phyloP scores from a whole-genome alignment of 2,329 filamentous ascomycete genomes.

The Pleomassaria siparia region DNA sequence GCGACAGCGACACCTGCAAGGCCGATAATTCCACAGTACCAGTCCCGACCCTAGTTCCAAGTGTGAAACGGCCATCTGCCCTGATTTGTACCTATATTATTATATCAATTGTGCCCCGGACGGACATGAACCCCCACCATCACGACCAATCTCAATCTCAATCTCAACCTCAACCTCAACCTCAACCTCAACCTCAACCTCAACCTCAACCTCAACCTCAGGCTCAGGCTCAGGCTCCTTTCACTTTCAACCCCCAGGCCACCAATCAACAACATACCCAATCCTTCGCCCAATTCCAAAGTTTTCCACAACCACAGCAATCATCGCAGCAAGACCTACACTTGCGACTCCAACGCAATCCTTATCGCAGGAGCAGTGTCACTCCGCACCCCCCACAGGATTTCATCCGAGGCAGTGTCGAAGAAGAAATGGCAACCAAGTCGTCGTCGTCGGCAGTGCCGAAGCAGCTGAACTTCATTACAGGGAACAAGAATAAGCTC shows the following conservation, averaged over 20 bases:
- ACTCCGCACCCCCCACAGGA: constrained; percentile 2
- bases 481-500: constrained; percentile 93
- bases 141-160: too few species aligned
- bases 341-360: constrained; percentile 10
- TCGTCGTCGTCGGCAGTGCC: constrained; percentile 21
- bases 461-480: constrained; percentile 83
- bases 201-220: too few species aligned
- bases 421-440: constrained; percentile 12
- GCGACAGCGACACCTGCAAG: constrained; percentile 7
- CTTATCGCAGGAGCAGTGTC: constrained; percentile 6
- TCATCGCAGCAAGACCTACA: constrained; percentile 11
- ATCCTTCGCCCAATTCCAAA: constrained; percentile 6
- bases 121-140: constrained; percentile 1
- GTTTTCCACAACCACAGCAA: constrained; percentile 13
- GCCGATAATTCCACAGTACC: constrained; percentile 14
- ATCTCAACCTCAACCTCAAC: too few species aligned
- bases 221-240: too few species aligned
- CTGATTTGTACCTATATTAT: too few species aligned
- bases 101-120: constrained; percentile 1
- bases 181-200: too few species aligned
- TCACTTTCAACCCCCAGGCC: not conserved
- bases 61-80: constrained; percentile 5
- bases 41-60: constrained; percentile 1
- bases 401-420: not conserved
- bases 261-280: constrained; percentile 6